Evolutionary conservation across 2,329 filamentous ascomycete genomes (phyloP), one percentile per base, ranked within the genome.

Genomic region (Aspergillus sp.): DNA sequence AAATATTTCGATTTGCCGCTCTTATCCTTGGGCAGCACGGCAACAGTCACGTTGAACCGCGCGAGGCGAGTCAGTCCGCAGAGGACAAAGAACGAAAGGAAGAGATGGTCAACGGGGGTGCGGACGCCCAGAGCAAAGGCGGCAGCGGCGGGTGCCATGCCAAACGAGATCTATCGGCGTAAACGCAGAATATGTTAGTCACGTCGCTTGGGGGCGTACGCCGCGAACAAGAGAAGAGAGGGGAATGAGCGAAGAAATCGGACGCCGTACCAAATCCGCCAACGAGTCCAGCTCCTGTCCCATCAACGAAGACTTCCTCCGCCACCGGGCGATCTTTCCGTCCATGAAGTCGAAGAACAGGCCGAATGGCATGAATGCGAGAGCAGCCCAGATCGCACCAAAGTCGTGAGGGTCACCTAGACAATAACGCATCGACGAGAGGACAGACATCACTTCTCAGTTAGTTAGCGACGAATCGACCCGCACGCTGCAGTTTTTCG

Each of bases 271-370:
- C 79, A 99, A 72, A 71, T 99, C 94, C 50, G 94, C 94, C 45
- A 99, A 80, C 6, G 93, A 97, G 73, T 99, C 94, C 51, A 99
- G 79, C 74, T 99, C 94, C 73, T 96, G 93, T 11, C 94, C 94
- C 93, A 99, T 97, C 69, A 99, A 79, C 64, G 89, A 95, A 65
- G 90, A 94, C 86, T 96, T 99, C 76, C 90, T 88, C 70, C 94
- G 85, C 94, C 94, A 97, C 60, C 94, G 82, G 58, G 94, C 94
- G 51, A 99, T 92, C 70, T 92, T 94, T 68, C 94, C 94, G 72
- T 99, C 94, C 81, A 97, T 90, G 69, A 96, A 95, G 73, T 99
- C 94, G 72, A 97, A 97, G 78, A 97, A 96, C 11, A 97, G 79
- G 4, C 91, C 92, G 54, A 96, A 89, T 0, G 93, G 93, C 73